These are phyloP conservation scores for Calonectria fujianensis DNA, from an alignment of 2,329 filamentous ascomycete species.

Conservation along the genomic window DNA sequence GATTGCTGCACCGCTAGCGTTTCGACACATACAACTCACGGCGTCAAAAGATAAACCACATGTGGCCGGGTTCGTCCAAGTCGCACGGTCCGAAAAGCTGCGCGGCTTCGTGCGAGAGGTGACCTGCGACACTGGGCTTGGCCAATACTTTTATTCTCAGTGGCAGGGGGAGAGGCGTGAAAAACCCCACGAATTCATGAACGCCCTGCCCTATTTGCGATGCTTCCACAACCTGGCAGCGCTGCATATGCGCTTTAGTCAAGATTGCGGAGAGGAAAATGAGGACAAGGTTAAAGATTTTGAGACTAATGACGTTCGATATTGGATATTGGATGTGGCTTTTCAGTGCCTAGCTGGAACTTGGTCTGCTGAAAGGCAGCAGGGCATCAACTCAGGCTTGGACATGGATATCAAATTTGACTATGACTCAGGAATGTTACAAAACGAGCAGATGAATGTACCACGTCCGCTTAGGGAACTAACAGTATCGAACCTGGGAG, in stretches of 20 bases:
- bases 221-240: conserved; percentile 29
- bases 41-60: neutral
- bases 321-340: conserved; percentile 33
- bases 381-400: neutral
- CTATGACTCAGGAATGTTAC: neutral
- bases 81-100: neutral
- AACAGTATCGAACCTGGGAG: conserved; percentile 29
- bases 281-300: neutral
- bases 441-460: too few species aligned
- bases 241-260: conserved; percentile 32
- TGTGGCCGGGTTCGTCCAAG: neutral
- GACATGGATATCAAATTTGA: neutral
- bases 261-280: neutral
- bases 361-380: conserved; percentile 15
- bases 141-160: neutral
- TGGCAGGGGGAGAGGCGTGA: neutral
- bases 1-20: neutral
- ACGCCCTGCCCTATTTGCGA: conserved; percentile 21
- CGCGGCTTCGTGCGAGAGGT: neutral
- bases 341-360: conserved; percentile 38
- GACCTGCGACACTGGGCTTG: neutral
- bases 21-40: neutral
- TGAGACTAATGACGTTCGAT: conserved; percentile 28
- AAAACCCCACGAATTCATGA: conserved; percentile 23
- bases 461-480: conserved; percentile 18